Evolutionary conservation across 371 early-diverging fungal genomes (phyloP).

Genomic region (Blastocladiella emersonii): DNA sequence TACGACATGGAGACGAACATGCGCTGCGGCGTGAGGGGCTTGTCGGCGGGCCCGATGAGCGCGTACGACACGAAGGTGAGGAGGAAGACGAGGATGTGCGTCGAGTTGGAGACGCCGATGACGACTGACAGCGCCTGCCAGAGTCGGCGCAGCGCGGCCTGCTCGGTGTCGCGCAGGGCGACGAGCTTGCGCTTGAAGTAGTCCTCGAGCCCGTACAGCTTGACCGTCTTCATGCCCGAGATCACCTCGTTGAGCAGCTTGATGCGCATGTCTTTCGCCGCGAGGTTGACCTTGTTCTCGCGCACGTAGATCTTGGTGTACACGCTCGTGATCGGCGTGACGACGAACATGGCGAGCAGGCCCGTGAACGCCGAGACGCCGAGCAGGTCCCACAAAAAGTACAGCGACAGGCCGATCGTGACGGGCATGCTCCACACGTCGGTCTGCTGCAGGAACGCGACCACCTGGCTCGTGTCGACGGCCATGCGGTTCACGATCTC

Average conservation of each 20-base stretch:
- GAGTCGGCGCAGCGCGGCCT: background rate
- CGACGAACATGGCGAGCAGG: slow-evolving; percentile 60
- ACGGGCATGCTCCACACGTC: slow-evolving; percentile 29
- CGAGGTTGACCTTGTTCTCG: slow-evolving; percentile 72
- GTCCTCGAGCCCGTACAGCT: slow-evolving; percentile 42
- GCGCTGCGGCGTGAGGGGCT: slow-evolving; percentile 52
- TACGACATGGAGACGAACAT: slow-evolving; percentile 81
- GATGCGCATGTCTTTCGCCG: slow-evolving; percentile 74
- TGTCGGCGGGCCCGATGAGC: slow-evolving; percentile 20
- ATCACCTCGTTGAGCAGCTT: slow-evolving; percentile 66
- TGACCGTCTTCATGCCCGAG: slow-evolving; percentile 85
- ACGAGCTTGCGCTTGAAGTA: background rate
- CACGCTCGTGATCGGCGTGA: slow-evolving; percentile 45
- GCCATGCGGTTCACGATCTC: slow-evolving; percentile 69
- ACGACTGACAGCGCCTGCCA: background rate
- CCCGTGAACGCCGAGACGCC: slow-evolving; percentile 77
- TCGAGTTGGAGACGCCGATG: slow-evolving; percentile 26
- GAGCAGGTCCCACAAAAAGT: slow-evolving; percentile 63
- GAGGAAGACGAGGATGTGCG: slow-evolving; percentile 74
- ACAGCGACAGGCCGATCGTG: slow-evolving; percentile 64
- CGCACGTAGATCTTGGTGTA: slow-evolving; percentile 44
- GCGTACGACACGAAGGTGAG: slow-evolving; percentile 67
- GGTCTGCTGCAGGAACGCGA: background rate
- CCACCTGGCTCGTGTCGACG: slow-evolving; percentile 60
- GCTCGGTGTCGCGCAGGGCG: background rate